These are phyloP conservation scores for Torulaspora indica DNA, from an alignment of 805 yeast genomes.

Conservation along the genomic window DNA sequence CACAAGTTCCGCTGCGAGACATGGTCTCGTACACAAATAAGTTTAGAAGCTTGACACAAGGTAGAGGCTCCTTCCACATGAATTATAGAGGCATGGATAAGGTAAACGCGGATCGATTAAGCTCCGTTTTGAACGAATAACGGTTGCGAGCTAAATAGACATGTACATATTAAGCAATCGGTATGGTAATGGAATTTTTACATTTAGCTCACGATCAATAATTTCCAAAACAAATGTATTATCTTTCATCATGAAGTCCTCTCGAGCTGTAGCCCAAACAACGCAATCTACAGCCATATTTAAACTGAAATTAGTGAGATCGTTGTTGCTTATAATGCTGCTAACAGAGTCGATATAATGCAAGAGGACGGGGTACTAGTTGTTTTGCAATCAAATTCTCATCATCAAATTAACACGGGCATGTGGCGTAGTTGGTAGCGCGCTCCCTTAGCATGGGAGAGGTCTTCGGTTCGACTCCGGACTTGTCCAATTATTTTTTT, in stretches of 20 bases:
- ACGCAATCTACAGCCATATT: no score
- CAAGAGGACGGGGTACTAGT: no score
- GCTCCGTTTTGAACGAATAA: conserved; percentile 27
- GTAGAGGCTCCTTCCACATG: conserved; percentile 82
- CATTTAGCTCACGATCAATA: no score
- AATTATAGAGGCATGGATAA: conserved; percentile 66
- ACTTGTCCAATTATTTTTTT: conserved; percentile 48
- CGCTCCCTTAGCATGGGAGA: conserved; percentile 70
- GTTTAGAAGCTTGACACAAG: conserved; percentile 80
- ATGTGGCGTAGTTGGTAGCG: conserved; percentile 73
- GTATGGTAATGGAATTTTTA: no score
- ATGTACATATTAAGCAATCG: neutral
- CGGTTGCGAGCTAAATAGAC: neutral
- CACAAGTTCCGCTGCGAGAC: conserved; percentile 78
- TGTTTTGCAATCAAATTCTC: no score
- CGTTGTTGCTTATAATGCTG: no score
- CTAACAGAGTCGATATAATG: no score
- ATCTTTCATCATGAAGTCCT: no score
- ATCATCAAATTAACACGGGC: conserved; percentile 1
- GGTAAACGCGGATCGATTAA: conserved; percentile 50
- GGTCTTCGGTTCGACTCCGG: conserved; percentile 74
- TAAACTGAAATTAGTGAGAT: no score
- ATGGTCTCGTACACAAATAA: conserved; percentile 85
- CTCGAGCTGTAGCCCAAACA: no score
- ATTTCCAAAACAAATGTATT: no score